Percentiles rank a stretch among this genome's conserved stretches.
Conservation (phyloP, 495 filamentous ascomycete species). For the Trichocladium uniseriatum region DNA sequence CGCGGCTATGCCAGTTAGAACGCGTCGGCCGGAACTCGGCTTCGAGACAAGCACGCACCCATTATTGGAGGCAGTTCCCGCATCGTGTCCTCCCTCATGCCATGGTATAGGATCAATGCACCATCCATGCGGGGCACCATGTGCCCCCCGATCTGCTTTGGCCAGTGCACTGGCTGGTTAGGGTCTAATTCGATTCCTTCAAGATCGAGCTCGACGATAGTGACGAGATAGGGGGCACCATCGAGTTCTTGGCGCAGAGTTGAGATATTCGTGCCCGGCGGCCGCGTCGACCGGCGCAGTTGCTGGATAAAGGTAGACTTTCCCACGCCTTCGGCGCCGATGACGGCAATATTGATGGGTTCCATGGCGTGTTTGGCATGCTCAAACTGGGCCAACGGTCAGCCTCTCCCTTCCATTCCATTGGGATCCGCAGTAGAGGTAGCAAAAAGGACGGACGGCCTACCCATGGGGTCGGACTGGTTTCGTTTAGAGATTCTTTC, state of each 20-base stretch:
- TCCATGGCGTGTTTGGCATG: conserved; percentile 36
- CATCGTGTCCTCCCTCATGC: conserved; percentile 63
- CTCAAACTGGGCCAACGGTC: conserved; percentile 21
- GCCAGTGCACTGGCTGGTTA: conserved; percentile 67
- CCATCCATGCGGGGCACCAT: conserved; percentile 69
- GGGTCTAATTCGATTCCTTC: conserved; percentile 59
- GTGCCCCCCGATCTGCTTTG: conserved; percentile 56
- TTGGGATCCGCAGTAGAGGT: background rate
- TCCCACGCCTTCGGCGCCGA: conserved; percentile 71
- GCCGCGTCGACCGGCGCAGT: conserved; percentile 58
- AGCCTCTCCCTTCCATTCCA: conserved; percentile 6
- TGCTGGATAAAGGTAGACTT: conserved; percentile 85
- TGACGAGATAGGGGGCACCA: conserved; percentile 65
- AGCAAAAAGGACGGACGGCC: conserved; percentile 6
- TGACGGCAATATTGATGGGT: conserved; percentile 74
- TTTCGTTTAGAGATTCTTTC: conserved; percentile 31
- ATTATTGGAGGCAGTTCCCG: conserved; percentile 57
- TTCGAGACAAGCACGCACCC: conserved; percentile 47
- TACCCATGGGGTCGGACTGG: conserved; percentile 30
- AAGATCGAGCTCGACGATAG: conserved; percentile 66
- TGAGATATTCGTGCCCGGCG: conserved; percentile 45
- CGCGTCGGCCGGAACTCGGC: background rate
- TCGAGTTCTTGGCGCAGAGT: conserved; percentile 69
- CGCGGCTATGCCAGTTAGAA: conserved; percentile 46
- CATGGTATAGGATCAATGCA: conserved; percentile 76